These are phyloP conservation scores for Mucor circinelloides DNA, from an alignment of 371 early-diverging fungal genomes.

Conservation along the genomic window DNA sequence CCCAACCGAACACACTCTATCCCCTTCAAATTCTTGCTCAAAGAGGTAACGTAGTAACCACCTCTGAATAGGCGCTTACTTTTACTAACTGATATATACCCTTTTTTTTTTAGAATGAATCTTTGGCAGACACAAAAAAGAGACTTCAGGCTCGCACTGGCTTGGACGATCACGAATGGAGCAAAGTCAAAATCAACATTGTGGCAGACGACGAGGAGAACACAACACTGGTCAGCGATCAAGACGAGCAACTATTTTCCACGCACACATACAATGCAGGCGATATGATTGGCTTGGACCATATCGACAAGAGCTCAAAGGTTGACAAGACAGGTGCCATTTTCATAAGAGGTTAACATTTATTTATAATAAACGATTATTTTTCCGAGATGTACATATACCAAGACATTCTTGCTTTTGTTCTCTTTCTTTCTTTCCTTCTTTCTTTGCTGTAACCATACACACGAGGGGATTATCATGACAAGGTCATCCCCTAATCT, in stretches of 20 bases:
- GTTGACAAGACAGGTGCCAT: constrained; percentile 53
- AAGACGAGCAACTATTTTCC: constrained; percentile 16
- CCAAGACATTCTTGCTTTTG: not conserved
- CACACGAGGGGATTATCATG: not conserved
- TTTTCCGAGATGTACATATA: constrained; percentile 3
- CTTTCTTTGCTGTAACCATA: too few relatives aligned
- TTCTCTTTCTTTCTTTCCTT: not conserved
- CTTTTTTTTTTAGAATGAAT: constrained; percentile 59
- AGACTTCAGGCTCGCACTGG: constrained; percentile 76
- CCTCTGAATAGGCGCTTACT: not conserved
- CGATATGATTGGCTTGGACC: constrained; percentile 72
- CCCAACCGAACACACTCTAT: constrained; percentile 72
- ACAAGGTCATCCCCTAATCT: not conserved
- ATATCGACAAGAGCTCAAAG: constrained; percentile 61
- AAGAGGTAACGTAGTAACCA: constrained; percentile 50
- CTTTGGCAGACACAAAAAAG: constrained; percentile 66
- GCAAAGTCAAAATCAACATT: constrained; percentile 70
- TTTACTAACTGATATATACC: not conserved
- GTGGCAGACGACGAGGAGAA: constrained; percentile 35
- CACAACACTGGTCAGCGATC: constrained; percentile 51
- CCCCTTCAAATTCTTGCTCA: constrained; percentile 79
- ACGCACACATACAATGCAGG: constrained; percentile 14
- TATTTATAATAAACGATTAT: not conserved
- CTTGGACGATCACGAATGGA: constrained; percentile 86
- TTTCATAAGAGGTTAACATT: constrained; percentile 56